These are phyloP conservation scores for Scenedesmus sp. DNA, from an alignment of 163 green algal species.

Conservation along the genomic window DNA sequence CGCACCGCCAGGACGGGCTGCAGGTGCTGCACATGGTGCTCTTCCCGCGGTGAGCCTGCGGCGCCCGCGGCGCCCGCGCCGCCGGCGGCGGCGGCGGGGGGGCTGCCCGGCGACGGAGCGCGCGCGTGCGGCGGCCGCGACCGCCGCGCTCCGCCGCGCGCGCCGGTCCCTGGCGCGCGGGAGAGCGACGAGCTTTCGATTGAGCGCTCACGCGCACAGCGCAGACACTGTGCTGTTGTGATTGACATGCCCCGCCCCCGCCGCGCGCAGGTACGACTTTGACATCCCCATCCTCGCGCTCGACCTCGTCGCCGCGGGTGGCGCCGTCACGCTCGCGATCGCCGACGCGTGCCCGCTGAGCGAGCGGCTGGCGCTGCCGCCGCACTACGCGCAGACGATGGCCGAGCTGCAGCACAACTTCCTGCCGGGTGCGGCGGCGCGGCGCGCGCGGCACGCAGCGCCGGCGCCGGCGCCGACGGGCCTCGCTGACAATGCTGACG, in stretches of 20 bases:
- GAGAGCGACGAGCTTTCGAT: too few relatives aligned
- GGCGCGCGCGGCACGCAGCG: too few relatives aligned
- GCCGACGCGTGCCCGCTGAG: conserved; percentile 76
- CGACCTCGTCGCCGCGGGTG: conserved; percentile 72
- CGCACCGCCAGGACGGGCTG: conserved; percentile 75
- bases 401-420: conserved; percentile 48
- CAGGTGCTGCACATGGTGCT: conserved; percentile 86
- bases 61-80: too few relatives aligned
- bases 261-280: conserved; percentile 56
- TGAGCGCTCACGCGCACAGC: too few relatives aligned
- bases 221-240: too few relatives aligned
- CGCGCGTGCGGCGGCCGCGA: too few relatives aligned
- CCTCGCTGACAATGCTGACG: background rate
- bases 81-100: too few relatives aligned
- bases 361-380: conserved; percentile 62
- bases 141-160: too few relatives aligned
- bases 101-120: too few relatives aligned
- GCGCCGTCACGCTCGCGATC: conserved; percentile 69
- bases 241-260: background rate
- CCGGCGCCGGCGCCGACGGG: background rate
- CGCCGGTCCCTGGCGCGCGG: too few relatives aligned
- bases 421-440: conserved; percentile 18
- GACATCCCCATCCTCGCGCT: conserved; percentile 84
- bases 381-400: conserved; percentile 70
- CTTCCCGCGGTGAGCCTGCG: conserved; percentile 72